Base-by-base conservation (phyloP, 768 basidiomycete species). In the Rickenella mellea region DNA sequence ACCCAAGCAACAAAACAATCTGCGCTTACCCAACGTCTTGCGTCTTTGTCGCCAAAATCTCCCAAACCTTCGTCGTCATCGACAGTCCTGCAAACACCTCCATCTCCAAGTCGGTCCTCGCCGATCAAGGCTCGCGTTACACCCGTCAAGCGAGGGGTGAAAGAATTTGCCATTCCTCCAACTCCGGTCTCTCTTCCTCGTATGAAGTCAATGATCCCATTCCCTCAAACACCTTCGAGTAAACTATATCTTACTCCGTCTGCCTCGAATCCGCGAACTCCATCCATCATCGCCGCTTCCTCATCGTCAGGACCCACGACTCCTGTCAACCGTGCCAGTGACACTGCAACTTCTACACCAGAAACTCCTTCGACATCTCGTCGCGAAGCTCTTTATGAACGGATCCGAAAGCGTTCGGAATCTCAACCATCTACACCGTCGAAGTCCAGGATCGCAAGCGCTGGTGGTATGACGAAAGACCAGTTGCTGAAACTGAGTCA, bases 341-440 rank as follows among this genome's bases (percentile, higher is more conserved):
- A 67, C 25, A 58, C 66, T 38, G 75, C 77, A 1, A 49, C 62
- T 32, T 81, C 82, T 1, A 70, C 72, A 21, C 74, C 80, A 4
- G 61, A 75, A 48, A 88, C 84, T 5, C 85, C 86, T 1, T 74
- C 74, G 12, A 79, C 79, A 27, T 82, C 87, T 27, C 73, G 87
- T 32, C 73, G 87, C 33, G 77, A 80, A 52, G 88, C 88, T 6
- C 65, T 91, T 1, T 86, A 85, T 51, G 87, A 90, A 49, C 83
- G 87, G 29, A 65, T 90, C 35, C 80, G 81, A 14, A 80, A 82
- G 52, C 72, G 75, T 43, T 88, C 85, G 4, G 56, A 87, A 41
- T 74, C 76, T 1, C 19, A 19, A 10, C 33, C 33, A 6, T 63
- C 68, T 27, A 77, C 83, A 7, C 86, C 87, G 0, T 75, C 74